A percentile compares a stretch with the other conserved stretches of the same genome.
These are phyloP conservation scores for Xylariaceae sp. DNA, from an alignment of 2,329 filamentous ascomycete species.

Conservation along the genomic window DNA sequence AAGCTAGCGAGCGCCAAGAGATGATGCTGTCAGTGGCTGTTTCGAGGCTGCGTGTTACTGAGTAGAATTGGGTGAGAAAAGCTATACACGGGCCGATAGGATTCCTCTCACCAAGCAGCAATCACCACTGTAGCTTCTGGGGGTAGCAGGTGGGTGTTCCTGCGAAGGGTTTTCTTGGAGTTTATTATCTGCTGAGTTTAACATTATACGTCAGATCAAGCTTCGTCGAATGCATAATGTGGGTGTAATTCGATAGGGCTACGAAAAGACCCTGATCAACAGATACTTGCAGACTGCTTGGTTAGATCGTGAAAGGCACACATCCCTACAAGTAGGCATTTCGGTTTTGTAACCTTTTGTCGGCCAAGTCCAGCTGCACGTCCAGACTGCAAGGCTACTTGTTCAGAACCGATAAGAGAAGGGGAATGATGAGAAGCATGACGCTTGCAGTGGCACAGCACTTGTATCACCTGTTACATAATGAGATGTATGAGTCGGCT, in stretches of 20 bases:
- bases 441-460: too few relatives aligned
- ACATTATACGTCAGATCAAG: conserved; percentile 17
- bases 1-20: conserved; percentile 1
- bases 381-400: too few relatives aligned
- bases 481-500: too few relatives aligned
- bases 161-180: too few relatives aligned
- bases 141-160: too few relatives aligned
- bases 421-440: too few relatives aligned
- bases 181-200: neutral
- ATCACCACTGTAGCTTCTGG: neutral
- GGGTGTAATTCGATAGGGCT: neutral
- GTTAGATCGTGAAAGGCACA: neutral
- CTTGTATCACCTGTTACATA: too few relatives aligned
- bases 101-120: neutral
- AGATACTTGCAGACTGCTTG: neutral
- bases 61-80: neutral
- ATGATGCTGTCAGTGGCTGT: conserved; percentile 3
- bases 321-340: too few relatives aligned
- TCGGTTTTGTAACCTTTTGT: too few relatives aligned
- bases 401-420: too few relatives aligned
- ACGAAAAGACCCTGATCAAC: neutral
- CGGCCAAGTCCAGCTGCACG: too few relatives aligned
- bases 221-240: conserved; percentile 12
- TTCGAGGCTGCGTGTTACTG: neutral
- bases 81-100: neutral